Percentiles rank a stretch among this genome's conserved stretches.
These are phyloP conservation scores for Echinosophora koreensis DNA, from an alignment of 306 rosid genomes.

Conservation along the genomic window DNA sequence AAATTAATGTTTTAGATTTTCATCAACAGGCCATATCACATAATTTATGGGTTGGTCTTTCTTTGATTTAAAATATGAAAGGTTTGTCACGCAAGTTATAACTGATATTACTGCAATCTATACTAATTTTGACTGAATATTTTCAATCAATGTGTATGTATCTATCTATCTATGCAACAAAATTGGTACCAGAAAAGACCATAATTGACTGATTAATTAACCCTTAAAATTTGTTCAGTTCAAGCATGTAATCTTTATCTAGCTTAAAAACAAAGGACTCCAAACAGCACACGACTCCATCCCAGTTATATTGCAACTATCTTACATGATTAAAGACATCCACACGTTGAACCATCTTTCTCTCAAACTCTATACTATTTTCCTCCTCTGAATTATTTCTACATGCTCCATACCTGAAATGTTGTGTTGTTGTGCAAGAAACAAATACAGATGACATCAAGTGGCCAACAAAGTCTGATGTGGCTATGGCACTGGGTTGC, in stretches of 20 bases:
- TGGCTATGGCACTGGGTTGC: neutral
- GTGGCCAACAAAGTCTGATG: neutral
- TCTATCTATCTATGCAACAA: neutral
- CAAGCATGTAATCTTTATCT: neutral
- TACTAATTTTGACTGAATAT: neutral
- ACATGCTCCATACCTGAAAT: neutral
- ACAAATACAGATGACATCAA: neutral
- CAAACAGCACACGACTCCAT: neutral
- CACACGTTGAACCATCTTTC: neutral
- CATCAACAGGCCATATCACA: neutral
- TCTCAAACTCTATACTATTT: neutral
- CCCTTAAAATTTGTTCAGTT: neutral
- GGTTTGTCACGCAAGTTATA: neutral
- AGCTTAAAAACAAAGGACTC: neutral
- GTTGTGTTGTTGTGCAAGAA: neutral
- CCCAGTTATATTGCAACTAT: neutral
- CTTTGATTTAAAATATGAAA: neutral
- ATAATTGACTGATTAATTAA: neutral
- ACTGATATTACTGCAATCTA: neutral
- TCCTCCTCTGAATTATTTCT: neutral
- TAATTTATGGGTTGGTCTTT: neutral
- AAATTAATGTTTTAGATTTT: neutral
- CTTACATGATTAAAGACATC: slow-evolving; percentile 1
- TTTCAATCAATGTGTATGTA: neutral
- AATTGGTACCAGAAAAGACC: neutral